phyloP scores from a whole-genome alignment of 2,329 filamentous ascomycete species.

The Fusarium sp. region DNA sequence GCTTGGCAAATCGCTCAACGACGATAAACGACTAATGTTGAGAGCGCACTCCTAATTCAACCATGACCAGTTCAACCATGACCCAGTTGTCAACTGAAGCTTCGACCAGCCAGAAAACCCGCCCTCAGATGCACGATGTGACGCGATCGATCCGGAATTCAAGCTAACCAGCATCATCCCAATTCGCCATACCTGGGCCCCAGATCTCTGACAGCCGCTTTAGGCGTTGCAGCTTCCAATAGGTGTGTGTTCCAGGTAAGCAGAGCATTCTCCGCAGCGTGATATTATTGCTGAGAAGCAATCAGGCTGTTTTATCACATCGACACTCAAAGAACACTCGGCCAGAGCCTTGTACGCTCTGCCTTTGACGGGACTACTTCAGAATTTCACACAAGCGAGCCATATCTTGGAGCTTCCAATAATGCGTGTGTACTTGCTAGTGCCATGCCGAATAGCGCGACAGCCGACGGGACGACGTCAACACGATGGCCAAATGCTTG shows the following conservation, averaged over 20 bases:
- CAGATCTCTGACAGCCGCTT: conserved; percentile 40
- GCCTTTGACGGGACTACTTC: conserved; percentile 7
- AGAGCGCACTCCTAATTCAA: conserved; percentile 17
- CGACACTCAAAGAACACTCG: neutral
- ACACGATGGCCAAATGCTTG: conserved; percentile 11
- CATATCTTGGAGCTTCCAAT: neutral
- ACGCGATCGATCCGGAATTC: conserved; percentile 45
- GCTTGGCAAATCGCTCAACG: conserved; percentile 21
- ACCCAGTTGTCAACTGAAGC: conserved; percentile 25
- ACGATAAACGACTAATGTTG: conserved; percentile 7
- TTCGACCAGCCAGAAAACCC: conserved; percentile 24
- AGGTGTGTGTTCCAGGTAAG: conserved; percentile 25
- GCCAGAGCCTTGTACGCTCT: neutral
- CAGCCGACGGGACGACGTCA: conserved; percentile 21
- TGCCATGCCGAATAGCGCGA: conserved; percentile 13
- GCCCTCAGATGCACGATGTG: conserved; percentile 35
- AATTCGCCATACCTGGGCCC: conserved; percentile 27
- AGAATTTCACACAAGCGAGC: conserved; percentile 4
- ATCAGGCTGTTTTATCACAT: neutral
- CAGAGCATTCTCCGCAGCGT: conserved; percentile 14
- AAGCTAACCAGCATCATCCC: conserved; percentile 36
- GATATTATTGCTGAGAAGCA: conserved; percentile 7
- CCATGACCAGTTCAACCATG: conserved; percentile 13
- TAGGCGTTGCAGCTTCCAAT: conserved; percentile 34
- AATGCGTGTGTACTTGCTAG: conserved; percentile 1